Base-by-base conservation (phyloP, 1,284 basidiomycete genomes). In the Pholiota adiposa region DNA sequence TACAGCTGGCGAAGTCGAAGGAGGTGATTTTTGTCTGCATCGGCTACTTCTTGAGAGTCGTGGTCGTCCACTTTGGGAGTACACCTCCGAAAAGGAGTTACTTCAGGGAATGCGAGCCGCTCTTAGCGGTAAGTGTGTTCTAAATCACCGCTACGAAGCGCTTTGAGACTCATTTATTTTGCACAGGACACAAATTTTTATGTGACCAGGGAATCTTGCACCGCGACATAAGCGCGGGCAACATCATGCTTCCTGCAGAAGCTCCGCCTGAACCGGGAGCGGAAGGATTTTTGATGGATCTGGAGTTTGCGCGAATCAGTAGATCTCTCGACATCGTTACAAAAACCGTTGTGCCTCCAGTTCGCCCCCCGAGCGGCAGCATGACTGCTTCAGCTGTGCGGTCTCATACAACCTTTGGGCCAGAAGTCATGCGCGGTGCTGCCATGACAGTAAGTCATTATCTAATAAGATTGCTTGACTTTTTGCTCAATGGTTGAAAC, bases 161-260 rank as follows among this genome's bases (percentile, higher is more conserved):
- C 50, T 9, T 29, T 23, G n/a, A 31, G 48, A 41, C 23, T 34
- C 29, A 23, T 27, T 41, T 33, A 51, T 25, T 40, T 19, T 18
- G n/a, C 33, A 14, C 38, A 64, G 63, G 50, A 18, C 63, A 64
- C 50, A 23, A 56, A 43, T 29, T 49, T 31, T 54, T 64, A 18
- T 56, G 55, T 49, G 34, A 51, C 9, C 55, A 50, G 23, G 49
- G 56, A 12, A 63, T 65, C 40, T 51, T 65, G 12, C 59, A 63
- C 56, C 49, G 63, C 36, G 63, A 65, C 43, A 65, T 65, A 40
- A 65, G 61, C 38, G 27, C 56, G 21, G 63, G 56, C 11, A 65
- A 65, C 25, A 51, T 56, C 34, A 51, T 56, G 46, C 58, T 48
- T 57, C 33, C 49, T 36, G 21, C 52, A 48, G 11, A 56, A 7